These are phyloP conservation scores for Ophiostoma triangulosporum DNA, from an alignment of 2,329 filamentous ascomycete genomes.

Conservation along the genomic window DNA sequence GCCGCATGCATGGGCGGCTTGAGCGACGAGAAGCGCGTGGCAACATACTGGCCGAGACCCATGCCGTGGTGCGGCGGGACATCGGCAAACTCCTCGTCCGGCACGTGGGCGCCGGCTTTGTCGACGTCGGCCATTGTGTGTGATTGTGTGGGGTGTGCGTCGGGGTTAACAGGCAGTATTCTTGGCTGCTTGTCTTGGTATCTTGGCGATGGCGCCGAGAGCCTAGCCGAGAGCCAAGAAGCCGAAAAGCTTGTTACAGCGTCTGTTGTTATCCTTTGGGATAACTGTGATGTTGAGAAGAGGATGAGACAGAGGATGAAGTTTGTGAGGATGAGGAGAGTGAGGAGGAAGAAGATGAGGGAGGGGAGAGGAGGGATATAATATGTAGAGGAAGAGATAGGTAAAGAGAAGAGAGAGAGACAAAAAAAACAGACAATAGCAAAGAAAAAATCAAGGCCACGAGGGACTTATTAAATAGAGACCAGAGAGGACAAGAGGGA, in stretches of 20 bases:
- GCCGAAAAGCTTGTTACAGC: not conserved
- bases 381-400: too few species aligned
- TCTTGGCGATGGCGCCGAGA: not conserved
- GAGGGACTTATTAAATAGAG: too few species aligned
- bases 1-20: conserved; percentile 38
- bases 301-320: not conserved
- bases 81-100: conserved; percentile 13
- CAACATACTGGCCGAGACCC: conserved; percentile 32
- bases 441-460: too few species aligned
- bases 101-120: conserved; percentile 9
- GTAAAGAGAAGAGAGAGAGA: too few species aligned
- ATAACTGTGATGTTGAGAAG: not conserved
- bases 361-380: too few species aligned
- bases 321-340: not conserved
- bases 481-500: too few species aligned
- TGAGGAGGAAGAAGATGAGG: not conserved
- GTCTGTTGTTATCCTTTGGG: too few species aligned
- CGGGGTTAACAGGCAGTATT: not conserved
- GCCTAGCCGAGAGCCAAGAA: not conserved
- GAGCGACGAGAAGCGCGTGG: conserved; percentile 40
- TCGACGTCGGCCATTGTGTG: conserved; percentile 13
- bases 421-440: too few species aligned
- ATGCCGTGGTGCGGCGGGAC: conserved; percentile 35
- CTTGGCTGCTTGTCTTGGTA: not conserved
- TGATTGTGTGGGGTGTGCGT: not conserved